These are phyloP conservation scores for Panellus pusillus DNA, from an alignment of 768 basidiomycete species.

Conservation along the genomic window DNA sequence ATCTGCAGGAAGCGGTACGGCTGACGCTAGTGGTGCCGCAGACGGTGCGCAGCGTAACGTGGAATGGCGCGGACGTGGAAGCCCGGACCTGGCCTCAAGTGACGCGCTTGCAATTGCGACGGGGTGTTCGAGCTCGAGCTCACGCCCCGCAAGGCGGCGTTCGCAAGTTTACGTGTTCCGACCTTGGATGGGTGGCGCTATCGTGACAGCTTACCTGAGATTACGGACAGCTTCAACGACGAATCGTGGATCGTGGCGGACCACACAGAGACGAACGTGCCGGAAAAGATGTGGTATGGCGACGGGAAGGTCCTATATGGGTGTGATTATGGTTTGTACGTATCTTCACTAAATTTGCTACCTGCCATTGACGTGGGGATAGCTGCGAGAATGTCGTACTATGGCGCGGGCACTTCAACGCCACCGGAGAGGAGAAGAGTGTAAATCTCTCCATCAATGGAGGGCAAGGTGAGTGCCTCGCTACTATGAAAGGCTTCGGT, in stretches of 20 bases:
- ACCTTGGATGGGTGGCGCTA: slow-evolving; percentile 67
- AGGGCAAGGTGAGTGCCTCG: slow-evolving; percentile 54
- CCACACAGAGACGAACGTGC: slow-evolving; percentile 71
- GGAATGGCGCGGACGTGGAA: slow-evolving; percentile 62
- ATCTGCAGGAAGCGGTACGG: slow-evolving; percentile 57
- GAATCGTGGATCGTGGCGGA: slow-evolving; percentile 62
- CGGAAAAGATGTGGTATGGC: slow-evolving; percentile 67
- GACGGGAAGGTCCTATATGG: slow-evolving; percentile 80
- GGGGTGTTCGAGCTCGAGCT: slow-evolving; percentile 42
- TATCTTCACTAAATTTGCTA: neutral
- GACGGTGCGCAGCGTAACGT: slow-evolving; percentile 52
- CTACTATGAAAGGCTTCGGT: neutral
- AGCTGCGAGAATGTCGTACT: slow-evolving; percentile 83
- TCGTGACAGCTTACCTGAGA: slow-evolving; percentile 74
- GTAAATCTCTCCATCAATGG: slow-evolving; percentile 81
- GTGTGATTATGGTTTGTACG: slow-evolving; percentile 85
- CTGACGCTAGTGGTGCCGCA: slow-evolving; percentile 69
- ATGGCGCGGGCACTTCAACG: slow-evolving; percentile 80
- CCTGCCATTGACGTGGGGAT: slow-evolving; percentile 8
- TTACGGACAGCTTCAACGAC: slow-evolving; percentile 57
- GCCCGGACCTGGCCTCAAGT: slow-evolving; percentile 32
- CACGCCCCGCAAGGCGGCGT: slow-evolving; percentile 31
- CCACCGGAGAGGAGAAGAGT: slow-evolving; percentile 58
- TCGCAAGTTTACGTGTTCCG: slow-evolving; percentile 41
- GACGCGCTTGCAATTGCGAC: slow-evolving; percentile 25